Conservation (phyloP, 2,329 filamentous ascomycete species). For the Dissoconium aciculare region DNA sequence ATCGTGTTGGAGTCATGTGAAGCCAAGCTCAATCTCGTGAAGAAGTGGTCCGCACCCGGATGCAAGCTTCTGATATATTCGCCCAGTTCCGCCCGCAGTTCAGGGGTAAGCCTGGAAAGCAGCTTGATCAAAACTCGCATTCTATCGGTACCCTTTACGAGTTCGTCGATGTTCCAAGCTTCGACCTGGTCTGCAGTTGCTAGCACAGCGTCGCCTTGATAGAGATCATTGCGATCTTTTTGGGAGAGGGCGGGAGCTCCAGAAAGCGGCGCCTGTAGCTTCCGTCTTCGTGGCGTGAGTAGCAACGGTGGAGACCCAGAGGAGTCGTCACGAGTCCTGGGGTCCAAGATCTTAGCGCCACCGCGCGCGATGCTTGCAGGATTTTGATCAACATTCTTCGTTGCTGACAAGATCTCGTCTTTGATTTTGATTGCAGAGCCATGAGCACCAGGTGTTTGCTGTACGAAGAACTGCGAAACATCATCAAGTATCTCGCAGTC, state of each 20-base stretch:
- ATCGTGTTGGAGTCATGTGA: background rate
- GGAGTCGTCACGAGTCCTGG: too few relatives aligned
- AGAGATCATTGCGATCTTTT: background rate
- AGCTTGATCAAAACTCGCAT: slow-evolving; percentile 32
- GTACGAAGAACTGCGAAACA: too few relatives aligned
- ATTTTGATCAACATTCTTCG: too few relatives aligned
- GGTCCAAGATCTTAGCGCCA: too few relatives aligned
- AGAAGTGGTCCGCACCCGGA: slow-evolving; percentile 3
- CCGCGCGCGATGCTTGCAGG: too few relatives aligned
- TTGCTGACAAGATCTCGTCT: slow-evolving; percentile 6
- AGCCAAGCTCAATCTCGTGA: slow-evolving; percentile 5
- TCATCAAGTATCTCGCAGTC: too few relatives aligned
- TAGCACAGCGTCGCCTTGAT: slow-evolving; percentile 6
- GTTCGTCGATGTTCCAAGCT: slow-evolving; percentile 22
- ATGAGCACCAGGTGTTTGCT: too few relatives aligned
- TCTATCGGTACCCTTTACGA: slow-evolving; percentile 28
- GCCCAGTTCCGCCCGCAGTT: slow-evolving; percentile 7
- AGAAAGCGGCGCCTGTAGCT: background rate
- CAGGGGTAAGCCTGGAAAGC: slow-evolving; percentile 19
- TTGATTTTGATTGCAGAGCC: too few relatives aligned
- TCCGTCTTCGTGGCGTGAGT: background rate
- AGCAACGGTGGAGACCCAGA: background rate
- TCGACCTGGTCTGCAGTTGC: slow-evolving; percentile 17
- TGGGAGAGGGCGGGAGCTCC: too few relatives aligned
- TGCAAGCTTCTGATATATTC: slow-evolving; percentile 4